Conservation (phyloP, 306 rosid genomes). For the Astragalus membranaceus region DNA sequence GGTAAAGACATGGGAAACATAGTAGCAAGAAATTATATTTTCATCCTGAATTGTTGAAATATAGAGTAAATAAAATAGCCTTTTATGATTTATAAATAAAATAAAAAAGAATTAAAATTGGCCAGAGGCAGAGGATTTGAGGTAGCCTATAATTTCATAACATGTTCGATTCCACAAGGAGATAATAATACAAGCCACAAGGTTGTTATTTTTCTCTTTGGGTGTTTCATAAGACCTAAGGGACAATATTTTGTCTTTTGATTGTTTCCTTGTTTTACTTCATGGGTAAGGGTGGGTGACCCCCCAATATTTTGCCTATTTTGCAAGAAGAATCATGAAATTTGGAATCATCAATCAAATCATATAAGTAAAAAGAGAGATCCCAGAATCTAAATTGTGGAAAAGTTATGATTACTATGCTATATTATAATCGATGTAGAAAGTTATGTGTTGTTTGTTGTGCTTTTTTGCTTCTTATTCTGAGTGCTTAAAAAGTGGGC, state of each 20-base stretch:
- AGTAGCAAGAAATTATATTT: neutral
- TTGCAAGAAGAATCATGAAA: neutral
- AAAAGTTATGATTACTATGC: neutral
- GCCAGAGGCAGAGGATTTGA: neutral
- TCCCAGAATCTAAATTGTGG: constrained; percentile 4
- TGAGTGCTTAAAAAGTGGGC: constrained; percentile 27
- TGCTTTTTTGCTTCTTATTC: neutral
- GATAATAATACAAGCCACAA: neutral
- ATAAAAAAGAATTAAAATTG: neutral
- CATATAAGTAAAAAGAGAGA: constrained; percentile 1
- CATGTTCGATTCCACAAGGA: neutral
- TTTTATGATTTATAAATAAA: too few species aligned
- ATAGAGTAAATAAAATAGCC: neutral
- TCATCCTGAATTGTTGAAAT: neutral
- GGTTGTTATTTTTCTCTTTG: neutral
- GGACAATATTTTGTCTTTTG: neutral
- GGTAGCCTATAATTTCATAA: neutral
- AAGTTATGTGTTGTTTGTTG: neutral
- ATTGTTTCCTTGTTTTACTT: neutral
- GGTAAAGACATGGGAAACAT: neutral
- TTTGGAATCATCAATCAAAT: neutral
- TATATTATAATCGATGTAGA: neutral
- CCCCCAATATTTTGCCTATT: neutral
- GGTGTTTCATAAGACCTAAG: neutral
- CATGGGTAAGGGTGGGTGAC: neutral